Percentiles rank a stretch among this genome's conserved stretches.
Conservation (phyloP, 2,329 filamentous ascomycete species). For the Colletotrichum cereale region DNA sequence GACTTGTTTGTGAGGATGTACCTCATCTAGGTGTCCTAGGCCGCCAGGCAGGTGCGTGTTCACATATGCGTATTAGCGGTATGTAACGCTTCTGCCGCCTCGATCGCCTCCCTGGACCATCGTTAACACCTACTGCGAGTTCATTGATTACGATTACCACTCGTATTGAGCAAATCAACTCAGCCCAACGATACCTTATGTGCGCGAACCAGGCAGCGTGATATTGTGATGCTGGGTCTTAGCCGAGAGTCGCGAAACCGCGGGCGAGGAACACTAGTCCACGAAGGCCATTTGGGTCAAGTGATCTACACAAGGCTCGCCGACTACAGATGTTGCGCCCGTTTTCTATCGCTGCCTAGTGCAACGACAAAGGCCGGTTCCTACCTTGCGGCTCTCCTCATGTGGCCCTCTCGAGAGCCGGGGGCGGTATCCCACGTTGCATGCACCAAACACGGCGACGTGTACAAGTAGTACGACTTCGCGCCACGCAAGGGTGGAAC, state of each 20-base stretch:
- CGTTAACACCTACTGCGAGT: not conserved
- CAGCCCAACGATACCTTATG: no score
- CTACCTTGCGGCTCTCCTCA: not conserved
- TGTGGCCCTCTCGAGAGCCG: not conserved
- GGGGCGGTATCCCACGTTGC: not conserved
- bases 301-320: not conserved
- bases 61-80: no score
- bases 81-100: no score
- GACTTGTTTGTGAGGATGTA: no score
- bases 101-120: no score
- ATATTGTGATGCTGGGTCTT: not conserved
- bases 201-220: no score
- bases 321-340: not conserved
- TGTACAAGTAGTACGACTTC: constrained; percentile 36
- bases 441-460: constrained; percentile 1
- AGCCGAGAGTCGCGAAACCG: not conserved
- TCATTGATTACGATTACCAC: no score
- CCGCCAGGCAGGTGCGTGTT: no score
- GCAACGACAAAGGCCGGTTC: not conserved
- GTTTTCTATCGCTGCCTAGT: no score
- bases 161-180: no score
- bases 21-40: no score
- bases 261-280: not conserved
- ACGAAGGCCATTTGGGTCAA: not conserved
- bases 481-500: constrained; percentile 43